Percentiles rank a stretch among this genome's conserved stretches.
These are phyloP conservation scores for Trichoderma afroharzianum DNA, from an alignment of 2,329 filamentous ascomycete genomes.

Conservation along the genomic window DNA sequence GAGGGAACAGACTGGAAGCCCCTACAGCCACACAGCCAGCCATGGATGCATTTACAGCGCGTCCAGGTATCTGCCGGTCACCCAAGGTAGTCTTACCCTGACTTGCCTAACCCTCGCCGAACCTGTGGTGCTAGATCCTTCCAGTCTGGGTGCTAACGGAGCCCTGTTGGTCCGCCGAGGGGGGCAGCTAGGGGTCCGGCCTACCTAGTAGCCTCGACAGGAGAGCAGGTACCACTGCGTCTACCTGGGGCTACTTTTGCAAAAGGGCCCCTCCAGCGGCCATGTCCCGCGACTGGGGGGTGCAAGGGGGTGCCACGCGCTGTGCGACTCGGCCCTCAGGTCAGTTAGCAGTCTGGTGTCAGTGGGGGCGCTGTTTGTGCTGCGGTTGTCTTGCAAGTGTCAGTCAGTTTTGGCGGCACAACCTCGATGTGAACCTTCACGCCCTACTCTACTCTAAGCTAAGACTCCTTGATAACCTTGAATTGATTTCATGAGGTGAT, in stretches of 20 bases:
- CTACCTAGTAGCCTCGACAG: slow-evolving; percentile 7
- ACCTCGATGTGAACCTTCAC: neutral
- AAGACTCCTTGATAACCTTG: neutral
- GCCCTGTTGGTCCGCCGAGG: slow-evolving; percentile 2
- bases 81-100: slow-evolving; percentile 9
- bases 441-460: neutral
- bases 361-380: neutral
- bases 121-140: slow-evolving; percentile 12
- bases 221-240: slow-evolving; percentile 6
- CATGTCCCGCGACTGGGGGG: slow-evolving; percentile 13
- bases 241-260: neutral
- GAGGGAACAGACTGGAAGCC: neutral
- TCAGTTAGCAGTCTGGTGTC: neutral
- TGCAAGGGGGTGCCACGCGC: slow-evolving; percentile 10
- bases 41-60: neutral
- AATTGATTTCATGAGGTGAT: too few species aligned
- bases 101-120: slow-evolving; percentile 3
- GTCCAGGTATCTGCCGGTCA: neutral
- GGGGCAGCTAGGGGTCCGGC: neutral
- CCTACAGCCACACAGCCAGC: neutral
- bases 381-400: neutral
- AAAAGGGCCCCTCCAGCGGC: slow-evolving; percentile 5
- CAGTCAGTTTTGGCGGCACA: neutral
- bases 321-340: slow-evolving; percentile 9
- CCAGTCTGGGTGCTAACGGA: slow-evolving; percentile 6